Evolutionary conservation across 352 stramenopile species (phyloP), one percentile per base, ranked within the genome.

Genomic region (Discostella stelligera): DNA sequence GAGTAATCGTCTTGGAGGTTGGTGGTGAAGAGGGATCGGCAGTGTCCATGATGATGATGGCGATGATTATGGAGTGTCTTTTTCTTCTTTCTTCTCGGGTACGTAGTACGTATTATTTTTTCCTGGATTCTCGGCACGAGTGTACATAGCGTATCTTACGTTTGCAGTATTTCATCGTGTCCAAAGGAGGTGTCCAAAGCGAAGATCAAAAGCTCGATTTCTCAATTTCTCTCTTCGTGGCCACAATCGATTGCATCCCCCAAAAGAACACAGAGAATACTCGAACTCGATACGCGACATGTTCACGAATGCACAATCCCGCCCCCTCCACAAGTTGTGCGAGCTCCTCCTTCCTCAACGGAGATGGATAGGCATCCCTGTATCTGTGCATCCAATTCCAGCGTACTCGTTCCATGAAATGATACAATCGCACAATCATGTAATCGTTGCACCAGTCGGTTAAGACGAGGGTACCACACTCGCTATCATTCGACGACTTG

Each of bases 1-100:
- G 68, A 66, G 87, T 89, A 20, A 93, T 71, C 3, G 80, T 91
- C 77, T 93, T 91, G 44, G 25, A 39, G 21, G 18, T 67, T 20
- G 20, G 46, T 52, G 50, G n/a, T 1, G 37, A 44, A 14, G 7
- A 44, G 7, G 37, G 11, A 8, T 11, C 37, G 37, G 37, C 37
- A 8, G 37, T 14, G 37, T 10, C 13, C 37, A 44, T 44, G 2
- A 14, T 32, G 27, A 5, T 32, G 27, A 32, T n/a, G n/a, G n/a
- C n/a, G n/a, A n/a, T n/a, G n/a, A n/a, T n/a, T n/a, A 32, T 32
- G 2, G 27, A 32, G 2, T 2, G 27, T n/a, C n/a, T n/a, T n/a
- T n/a, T n/a, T n/a, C n/a, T 32, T 32, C 27, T 32, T 2, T 6
- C 2, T 32, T 32, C 27, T 32, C 27, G 27, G 27, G 27, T 32